Percentiles rank a stretch among this genome's conserved stretches.
Evolutionary conservation across 371 early-diverging fungal genomes (phyloP).

Genomic region (Catenaria anguillulae): DNA sequence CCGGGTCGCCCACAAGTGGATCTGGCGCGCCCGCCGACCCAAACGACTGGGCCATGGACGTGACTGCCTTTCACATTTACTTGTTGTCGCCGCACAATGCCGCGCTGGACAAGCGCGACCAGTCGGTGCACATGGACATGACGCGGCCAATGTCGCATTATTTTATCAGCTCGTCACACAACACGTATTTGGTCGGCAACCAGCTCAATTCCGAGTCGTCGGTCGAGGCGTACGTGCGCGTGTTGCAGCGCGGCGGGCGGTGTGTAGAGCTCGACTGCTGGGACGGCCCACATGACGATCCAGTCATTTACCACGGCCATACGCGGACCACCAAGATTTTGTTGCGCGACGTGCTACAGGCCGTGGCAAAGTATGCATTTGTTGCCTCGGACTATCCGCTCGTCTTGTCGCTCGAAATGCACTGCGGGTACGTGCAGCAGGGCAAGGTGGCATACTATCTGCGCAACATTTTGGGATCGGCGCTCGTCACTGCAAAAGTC

Average conservation of each 20-base stretch:
- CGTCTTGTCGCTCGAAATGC: slow-evolving; percentile 63
- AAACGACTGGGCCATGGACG: neutral
- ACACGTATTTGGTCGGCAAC: slow-evolving; percentile 66
- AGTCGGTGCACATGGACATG: slow-evolving; percentile 24
- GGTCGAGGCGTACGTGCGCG: slow-evolving; percentile 63
- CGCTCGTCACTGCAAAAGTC: slow-evolving; percentile 23
- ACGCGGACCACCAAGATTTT: slow-evolving; percentile 54
- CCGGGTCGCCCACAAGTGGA: too few relatives aligned
- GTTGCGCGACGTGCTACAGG: slow-evolving; percentile 59
- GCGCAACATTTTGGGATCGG: slow-evolving; percentile 38
- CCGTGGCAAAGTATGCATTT: slow-evolving; percentile 63
- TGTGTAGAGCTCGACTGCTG: slow-evolving; percentile 78
- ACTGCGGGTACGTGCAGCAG: slow-evolving; percentile 55
- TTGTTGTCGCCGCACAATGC: neutral
- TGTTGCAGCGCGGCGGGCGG: slow-evolving; percentile 60
- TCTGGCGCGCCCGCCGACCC: too few relatives aligned
- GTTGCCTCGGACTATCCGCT: slow-evolving; percentile 56
- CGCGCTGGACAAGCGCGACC: neutral
- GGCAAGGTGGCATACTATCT: slow-evolving; percentile 50
- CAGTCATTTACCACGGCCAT: slow-evolving; percentile 61
- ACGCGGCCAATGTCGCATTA: slow-evolving; percentile 49
- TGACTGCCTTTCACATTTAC: neutral
- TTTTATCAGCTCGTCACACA: slow-evolving; percentile 64
- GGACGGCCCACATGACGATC: slow-evolving; percentile 61
- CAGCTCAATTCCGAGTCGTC: slow-evolving; percentile 57